Base-by-base conservation (phyloP, 1,139 yeast species). In the Saccharomyces hybrid region DNA sequence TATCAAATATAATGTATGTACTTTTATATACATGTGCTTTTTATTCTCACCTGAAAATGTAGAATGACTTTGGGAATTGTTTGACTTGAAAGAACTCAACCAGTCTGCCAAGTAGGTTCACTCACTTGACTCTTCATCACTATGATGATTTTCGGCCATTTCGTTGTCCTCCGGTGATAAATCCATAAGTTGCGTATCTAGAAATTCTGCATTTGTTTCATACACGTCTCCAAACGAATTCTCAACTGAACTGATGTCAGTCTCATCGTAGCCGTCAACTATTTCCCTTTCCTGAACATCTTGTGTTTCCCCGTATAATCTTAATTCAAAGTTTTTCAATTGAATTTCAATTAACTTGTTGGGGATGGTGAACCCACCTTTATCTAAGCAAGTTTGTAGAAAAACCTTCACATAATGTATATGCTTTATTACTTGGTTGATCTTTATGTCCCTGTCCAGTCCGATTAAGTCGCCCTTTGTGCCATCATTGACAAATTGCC, bases 361-460 rank as follows among this genome's bases (percentile, higher is more conserved):
- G 1, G 66, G 66, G 50, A 56, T 60, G 23, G 50, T 51, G 49
- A 60, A 64, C 11, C 55, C 52, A 32, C 59, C 59, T 50, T 63
- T 64, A 3, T 56, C 54, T 16, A 52, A 47, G 42, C 64, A 59
- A 7, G 54, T 57, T 34, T 59, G 61, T 32, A 63, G 48, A 50
- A 57, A 56, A 8, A 56, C 57, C 47, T 62, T 64, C 11, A 60
- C 59, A 48, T 53, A 56, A 30, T 62, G 63, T 41, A 61, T 58
- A 46, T 62, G 63, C 51, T 63, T 64, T 14, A 56, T 59, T 6
- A 65, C 65, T 50, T 61, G 62, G 47, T 58, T 63, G 50, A 61
- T 60, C n/a, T 63, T 62, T 34, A 61, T 61, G 50, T 61, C 65
- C 48, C 59, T 56, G 7, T 58, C 49, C 14, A 62, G 60, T 14